Evolutionary conservation across 768 basidiomycete genomes (phyloP).

Genomic region (Cystofilobasidium capitatum): DNA sequence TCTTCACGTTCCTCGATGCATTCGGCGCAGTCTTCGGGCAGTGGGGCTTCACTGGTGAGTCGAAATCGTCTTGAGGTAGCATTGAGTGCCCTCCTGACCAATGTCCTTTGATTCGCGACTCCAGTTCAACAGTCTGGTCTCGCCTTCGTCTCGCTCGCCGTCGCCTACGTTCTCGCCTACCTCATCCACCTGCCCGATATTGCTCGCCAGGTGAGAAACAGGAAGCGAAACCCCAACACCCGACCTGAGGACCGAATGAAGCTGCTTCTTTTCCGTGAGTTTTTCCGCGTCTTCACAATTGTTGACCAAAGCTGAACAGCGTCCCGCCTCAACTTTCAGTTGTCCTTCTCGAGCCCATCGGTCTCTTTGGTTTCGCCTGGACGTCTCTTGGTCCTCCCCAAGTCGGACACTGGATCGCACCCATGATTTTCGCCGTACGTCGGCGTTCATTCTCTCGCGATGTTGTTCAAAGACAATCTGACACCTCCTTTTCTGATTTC

Average conservation of each 20-base stretch:
- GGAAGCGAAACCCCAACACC: slow-evolving; percentile 28
- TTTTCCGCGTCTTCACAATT: neutral
- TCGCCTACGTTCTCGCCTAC: slow-evolving; percentile 36
- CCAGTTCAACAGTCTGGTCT: too few species aligned
- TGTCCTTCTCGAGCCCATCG: slow-evolving; percentile 17
- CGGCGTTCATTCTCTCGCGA: too few species aligned
- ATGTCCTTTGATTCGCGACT: too few species aligned
- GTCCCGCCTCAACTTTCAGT: neutral
- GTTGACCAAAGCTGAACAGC: too few species aligned
- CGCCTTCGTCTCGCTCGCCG: slow-evolving; percentile 25
- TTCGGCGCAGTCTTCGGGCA: slow-evolving; percentile 33
- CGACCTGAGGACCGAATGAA: slow-evolving; percentile 34
- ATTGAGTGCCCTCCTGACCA: too few species aligned
- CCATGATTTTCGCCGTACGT: neutral
- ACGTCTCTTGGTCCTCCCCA: slow-evolving; percentile 28
- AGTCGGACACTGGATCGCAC: slow-evolving; percentile 18
- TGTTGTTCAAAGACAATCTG: too few species aligned
- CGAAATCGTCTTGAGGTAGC: slow-evolving; percentile 34
- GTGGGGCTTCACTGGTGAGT: slow-evolving; percentile 33
- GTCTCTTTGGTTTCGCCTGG: slow-evolving; percentile 28
- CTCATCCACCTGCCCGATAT: slow-evolving; percentile 31
- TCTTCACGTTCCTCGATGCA: slow-evolving; percentile 38
- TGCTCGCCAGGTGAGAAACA: slow-evolving; percentile 24
- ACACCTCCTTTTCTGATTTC: too few species aligned
- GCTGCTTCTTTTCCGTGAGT: slow-evolving; percentile 31